Conservation (phyloP, 2,329 filamentous ascomycete species). For the Botrytis fragariae region DNA sequence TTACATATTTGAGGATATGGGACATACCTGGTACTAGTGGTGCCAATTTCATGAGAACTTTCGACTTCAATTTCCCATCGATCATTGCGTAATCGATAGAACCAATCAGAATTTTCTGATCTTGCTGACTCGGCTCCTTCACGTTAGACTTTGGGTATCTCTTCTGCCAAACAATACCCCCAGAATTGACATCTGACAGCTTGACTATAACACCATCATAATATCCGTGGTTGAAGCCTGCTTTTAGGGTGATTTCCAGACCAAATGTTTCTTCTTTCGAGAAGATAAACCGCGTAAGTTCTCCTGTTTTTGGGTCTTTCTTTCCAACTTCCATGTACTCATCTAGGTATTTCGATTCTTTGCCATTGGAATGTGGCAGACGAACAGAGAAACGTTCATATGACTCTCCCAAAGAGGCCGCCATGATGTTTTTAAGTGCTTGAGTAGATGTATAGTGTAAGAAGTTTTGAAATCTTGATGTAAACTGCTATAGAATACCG, state of each 20-base stretch:
- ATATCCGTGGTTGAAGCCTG: background rate
- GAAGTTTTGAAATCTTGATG: background rate
- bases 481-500: too few relatives aligned
- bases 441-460: background rate
- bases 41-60: background rate
- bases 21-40: background rate
- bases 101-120: background rate
- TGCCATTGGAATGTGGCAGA: background rate
- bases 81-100: background rate
- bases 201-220: slow-evolving; percentile 5
- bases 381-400: slow-evolving; percentile 6
- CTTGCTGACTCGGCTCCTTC: background rate
- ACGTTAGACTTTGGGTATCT: background rate
- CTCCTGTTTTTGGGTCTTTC: background rate
- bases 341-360: background rate
- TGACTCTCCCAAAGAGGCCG: background rate
- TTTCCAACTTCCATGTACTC: slow-evolving; percentile 17
- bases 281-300: slow-evolving; percentile 4
- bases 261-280: background rate
- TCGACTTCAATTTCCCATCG: background rate
- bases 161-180: background rate
- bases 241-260: background rate
- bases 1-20: background rate
- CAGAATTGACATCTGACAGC: background rate
- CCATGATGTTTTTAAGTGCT: background rate